Base-by-base conservation (phyloP, 176 grass and related monocot genomes). In the Typha latifolia region DNA sequence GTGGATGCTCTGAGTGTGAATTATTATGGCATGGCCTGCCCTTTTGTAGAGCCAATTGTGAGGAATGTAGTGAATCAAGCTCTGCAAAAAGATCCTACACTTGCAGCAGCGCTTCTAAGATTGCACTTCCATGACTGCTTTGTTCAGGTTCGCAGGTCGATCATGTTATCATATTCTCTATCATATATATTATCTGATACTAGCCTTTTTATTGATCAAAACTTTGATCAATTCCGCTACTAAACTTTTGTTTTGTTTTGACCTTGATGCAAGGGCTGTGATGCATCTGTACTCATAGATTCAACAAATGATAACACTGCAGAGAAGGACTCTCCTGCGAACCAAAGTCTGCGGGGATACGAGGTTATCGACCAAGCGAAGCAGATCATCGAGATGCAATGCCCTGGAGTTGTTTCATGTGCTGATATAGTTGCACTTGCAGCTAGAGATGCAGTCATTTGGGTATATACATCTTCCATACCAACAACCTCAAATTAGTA, bases 91-190 rank as follows among this genome's bases (percentile, higher is more conserved):
- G 83, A 97, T 68, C 89, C 83, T 2, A 76, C 83, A 3, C 69
- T 92, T 63, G 89, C 94, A 34, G 89, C 73, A 31, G 73, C 83
- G 27, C 83, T 97, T 64, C 94, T 97, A 4, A 57, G 93, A 1
- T 75, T 97, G 0, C 93, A 97, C 63, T 97, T 97, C 83, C 93
- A 97, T 57, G 93, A 97, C 78, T 97, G 93, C 68, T 97, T 97
- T 81, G 88, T 96, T 47, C 84, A 96, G 90, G 90, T 89, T 32
- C 9, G 49, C 2, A 23, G 14, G 5, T 47, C 13, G 16, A 49
- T 22, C n/a, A 43, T 53, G 43, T 62, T 32, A 37, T 12, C 43
- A 34, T 59, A 14, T 50, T 34, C 0, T 62, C 32, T 43, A 15
- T 14, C 11, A 53, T 53, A 57, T 8, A 2, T 57, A 59, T 4